Conservation (phyloP, 495 filamentous ascomycete genomes). For the Cladorrhinum samala region DNA sequence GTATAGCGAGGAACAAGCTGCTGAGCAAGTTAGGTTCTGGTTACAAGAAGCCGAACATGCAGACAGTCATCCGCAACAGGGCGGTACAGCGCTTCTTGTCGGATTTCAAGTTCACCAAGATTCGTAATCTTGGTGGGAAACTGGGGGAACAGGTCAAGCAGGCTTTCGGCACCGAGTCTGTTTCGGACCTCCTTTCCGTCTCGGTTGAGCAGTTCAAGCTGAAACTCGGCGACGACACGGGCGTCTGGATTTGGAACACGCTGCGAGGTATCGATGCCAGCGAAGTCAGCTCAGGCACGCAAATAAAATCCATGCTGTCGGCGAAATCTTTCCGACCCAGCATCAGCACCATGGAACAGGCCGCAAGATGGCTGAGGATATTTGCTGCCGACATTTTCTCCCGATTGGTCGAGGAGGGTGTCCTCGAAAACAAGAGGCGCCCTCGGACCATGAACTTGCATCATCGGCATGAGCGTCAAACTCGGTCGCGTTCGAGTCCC, state of each 20-base stretch:
- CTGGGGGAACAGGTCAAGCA: slow-evolving; percentile 77
- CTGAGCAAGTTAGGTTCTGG: slow-evolving; percentile 87
- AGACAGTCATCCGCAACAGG: slow-evolving; percentile 82
- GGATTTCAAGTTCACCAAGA: slow-evolving; percentile 91
- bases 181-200: slow-evolving; percentile 68
- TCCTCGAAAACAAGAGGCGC: slow-evolving; percentile 79
- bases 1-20: slow-evolving; percentile 88
- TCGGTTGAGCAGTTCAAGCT: slow-evolving; percentile 71
- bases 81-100: slow-evolving; percentile 75
- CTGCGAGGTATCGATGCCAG: slow-evolving; percentile 80
- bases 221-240: slow-evolving; percentile 79
- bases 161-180: slow-evolving; percentile 70
- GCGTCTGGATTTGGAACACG: slow-evolving; percentile 78
- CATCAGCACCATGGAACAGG: slow-evolving; percentile 76
- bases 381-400: slow-evolving; percentile 91
- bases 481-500: slow-evolving; percentile 62
- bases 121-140: slow-evolving; percentile 94
- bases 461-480: slow-evolving; percentile 64
- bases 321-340: slow-evolving; percentile 90
- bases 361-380: slow-evolving; percentile 78
- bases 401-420: slow-evolving; percentile 84
- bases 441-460: slow-evolving; percentile 81
- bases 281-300: slow-evolving; percentile 85
- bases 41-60: slow-evolving; percentile 86
- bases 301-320: slow-evolving; percentile 97